These are phyloP conservation scores for Lasiosphaeria miniovina DNA, from an alignment of 495 filamentous ascomycete species.

Conservation along the genomic window DNA sequence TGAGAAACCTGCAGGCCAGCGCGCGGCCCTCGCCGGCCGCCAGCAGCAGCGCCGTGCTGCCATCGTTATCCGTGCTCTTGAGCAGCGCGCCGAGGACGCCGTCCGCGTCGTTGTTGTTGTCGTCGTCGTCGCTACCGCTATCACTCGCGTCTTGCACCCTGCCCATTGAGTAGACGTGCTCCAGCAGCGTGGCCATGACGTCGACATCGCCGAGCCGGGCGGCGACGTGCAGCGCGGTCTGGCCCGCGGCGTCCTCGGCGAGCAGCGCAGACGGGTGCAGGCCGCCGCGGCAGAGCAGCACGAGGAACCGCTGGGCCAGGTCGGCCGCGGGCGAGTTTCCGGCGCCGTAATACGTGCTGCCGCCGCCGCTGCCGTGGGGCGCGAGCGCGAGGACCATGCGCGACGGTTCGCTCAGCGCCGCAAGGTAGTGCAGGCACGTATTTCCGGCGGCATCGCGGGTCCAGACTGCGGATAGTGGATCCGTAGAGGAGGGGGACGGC, in stretches of 20 bases:
- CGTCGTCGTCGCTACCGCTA: not conserved
- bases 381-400: not conserved
- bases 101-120: not conserved
- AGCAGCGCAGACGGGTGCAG: not conserved
- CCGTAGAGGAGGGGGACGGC: not conserved
- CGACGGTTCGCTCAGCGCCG: not conserved
- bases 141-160: not conserved
- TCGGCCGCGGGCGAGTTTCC: not conserved
- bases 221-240: not conserved
- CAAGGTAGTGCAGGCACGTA: not conserved
- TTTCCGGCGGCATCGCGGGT: not conserved
- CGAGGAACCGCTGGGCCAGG: not conserved
- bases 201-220: not conserved
- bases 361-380: not conserved
- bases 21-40: not conserved
- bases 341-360: not conserved
- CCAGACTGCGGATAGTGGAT: not conserved
- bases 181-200: not conserved
- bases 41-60: slow-evolving; percentile 2
- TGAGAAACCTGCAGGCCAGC: not conserved
- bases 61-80: not conserved
- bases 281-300: not conserved
- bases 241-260: not conserved
- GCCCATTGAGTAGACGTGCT: not conserved
- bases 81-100: not conserved